Conservation (phyloP, 2,329 filamentous ascomycete species). For the Penicillium crustosum region DNA sequence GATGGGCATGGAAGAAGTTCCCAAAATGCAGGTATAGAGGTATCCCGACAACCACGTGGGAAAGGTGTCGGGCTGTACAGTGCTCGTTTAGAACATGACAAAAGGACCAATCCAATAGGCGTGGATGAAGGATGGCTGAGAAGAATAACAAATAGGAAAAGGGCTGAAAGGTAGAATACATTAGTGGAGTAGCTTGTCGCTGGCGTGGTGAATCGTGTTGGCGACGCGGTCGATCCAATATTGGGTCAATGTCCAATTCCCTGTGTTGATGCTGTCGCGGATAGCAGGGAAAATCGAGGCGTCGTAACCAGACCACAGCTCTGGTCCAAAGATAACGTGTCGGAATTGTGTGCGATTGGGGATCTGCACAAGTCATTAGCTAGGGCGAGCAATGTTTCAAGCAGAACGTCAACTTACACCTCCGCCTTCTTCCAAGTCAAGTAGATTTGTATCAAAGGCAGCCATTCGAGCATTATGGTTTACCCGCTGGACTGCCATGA, state of each 20-base stretch:
- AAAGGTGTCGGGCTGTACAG: constrained; percentile 22
- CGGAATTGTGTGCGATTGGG: constrained; percentile 90
- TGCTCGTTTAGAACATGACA: constrained; percentile 11
- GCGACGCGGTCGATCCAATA: constrained; percentile 70
- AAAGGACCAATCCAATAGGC: constrained; percentile 9
- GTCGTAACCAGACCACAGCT: constrained; percentile 70
- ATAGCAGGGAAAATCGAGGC: constrained; percentile 78
- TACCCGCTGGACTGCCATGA: constrained; percentile 65
- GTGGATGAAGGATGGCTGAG: constrained; percentile 1
- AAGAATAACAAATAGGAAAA: constrained; percentile 2
- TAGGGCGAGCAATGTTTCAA: neutral
- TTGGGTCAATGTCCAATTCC: constrained; percentile 69
- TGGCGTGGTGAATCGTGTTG: constrained; percentile 63
- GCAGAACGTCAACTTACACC: constrained; percentile 63
- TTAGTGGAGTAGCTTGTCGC: constrained; percentile 46
- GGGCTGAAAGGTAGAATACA: constrained; percentile 12
- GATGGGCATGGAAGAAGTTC: constrained; percentile 7
- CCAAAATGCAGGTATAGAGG: constrained; percentile 18
- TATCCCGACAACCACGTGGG: neutral
- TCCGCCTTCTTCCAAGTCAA: constrained; percentile 70
- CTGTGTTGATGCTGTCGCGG: constrained; percentile 71
- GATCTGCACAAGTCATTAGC: constrained; percentile 53
- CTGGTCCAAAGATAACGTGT: constrained; percentile 84
- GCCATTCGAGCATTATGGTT: constrained; percentile 78
- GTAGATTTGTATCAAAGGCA: constrained; percentile 75